These are phyloP conservation scores for Malassezia restricta DNA, from an alignment of 1,284 basidiomycete species.

Conservation along the genomic window DNA sequence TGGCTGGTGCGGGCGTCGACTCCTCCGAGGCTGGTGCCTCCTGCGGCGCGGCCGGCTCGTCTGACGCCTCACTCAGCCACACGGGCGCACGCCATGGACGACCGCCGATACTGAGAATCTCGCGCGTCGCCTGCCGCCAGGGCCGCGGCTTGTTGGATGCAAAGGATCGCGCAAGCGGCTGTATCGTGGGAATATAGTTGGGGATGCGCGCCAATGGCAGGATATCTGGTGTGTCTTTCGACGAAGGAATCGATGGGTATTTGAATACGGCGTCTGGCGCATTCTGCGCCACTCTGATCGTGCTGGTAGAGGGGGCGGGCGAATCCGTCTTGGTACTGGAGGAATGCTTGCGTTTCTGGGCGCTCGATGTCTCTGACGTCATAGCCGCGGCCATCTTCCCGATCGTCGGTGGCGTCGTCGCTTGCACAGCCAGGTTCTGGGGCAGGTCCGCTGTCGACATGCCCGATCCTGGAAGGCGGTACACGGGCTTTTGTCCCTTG, in stretches of 20 bases:
- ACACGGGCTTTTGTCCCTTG: conserved; percentile 41
- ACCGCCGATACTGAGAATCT: conserved; percentile 32
- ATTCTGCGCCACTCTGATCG: conserved; percentile 5
- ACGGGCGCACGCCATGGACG: conserved; percentile 28
- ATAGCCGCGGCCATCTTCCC: background rate
- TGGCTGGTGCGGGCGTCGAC: no score
- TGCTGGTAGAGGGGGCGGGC: background rate
- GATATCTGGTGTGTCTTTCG: conserved; percentile 21
- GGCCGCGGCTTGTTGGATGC: conserved; percentile 16
- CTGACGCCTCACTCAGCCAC: conserved; percentile 20
- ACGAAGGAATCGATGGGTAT: conserved; percentile 25
- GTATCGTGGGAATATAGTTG: conserved; percentile 15
- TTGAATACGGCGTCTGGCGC: conserved; percentile 20
- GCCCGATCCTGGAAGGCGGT: conserved; percentile 26
- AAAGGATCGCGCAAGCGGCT: conserved; percentile 19
- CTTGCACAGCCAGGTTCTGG: conserved; percentile 11
- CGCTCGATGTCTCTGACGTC: background rate
- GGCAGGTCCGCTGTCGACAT: conserved; percentile 17
- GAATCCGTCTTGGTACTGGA: background rate
- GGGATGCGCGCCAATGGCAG: conserved; percentile 27
- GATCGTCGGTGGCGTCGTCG: conserved; percentile 14
- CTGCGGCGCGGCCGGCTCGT: background rate
- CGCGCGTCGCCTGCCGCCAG: conserved; percentile 25
- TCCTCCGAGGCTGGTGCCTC: background rate
- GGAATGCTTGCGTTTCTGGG: background rate